These are phyloP conservation scores for Leccinum incarnatum DNA, from an alignment of 768 basidiomycete species.

Conservation along the genomic window DNA sequence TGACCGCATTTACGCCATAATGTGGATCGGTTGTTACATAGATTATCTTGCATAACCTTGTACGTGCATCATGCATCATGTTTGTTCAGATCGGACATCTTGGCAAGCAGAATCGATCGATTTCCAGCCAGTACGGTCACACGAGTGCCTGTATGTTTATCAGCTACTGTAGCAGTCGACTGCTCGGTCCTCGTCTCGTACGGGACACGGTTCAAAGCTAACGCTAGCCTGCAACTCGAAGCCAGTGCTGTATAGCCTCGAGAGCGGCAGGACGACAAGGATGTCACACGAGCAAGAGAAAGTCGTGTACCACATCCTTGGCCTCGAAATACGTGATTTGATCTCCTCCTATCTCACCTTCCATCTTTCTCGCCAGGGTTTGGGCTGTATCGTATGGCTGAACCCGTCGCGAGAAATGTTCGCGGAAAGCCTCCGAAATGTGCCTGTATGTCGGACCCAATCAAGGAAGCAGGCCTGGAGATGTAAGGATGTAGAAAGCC, in stretches of 20 bases:
- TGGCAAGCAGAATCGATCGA: not conserved
- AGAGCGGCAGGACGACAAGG: conserved; percentile 51
- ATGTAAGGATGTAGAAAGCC: conserved; percentile 50
- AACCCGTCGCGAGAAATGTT: conserved; percentile 58
- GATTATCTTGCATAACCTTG: not conserved
- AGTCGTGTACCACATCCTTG: conserved; percentile 54
- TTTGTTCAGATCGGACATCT: not conserved
- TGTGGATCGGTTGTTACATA: not conserved
- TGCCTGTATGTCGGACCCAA: conserved; percentile 32
- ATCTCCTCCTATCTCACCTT: conserved; percentile 42
- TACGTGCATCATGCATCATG: not conserved
- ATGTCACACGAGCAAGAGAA: conserved; percentile 46
- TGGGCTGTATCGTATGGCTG: conserved; percentile 51
- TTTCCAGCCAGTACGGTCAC: not conserved
- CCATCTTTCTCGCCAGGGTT: conserved; percentile 48
- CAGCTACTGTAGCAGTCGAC: not conserved
- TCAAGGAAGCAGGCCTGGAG: conserved; percentile 50
- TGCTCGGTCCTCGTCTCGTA: not conserved
- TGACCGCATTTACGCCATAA: not conserved
- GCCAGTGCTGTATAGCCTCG: conserved; percentile 50
- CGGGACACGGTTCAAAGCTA: not conserved
- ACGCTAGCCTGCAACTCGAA: conserved; percentile 1
- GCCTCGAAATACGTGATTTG: conserved; percentile 50
- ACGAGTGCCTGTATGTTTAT: not conserved
- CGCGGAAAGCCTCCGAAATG: conserved; percentile 57